phyloP scores from a whole-genome alignment of 805 yeast species.

The Jamesozyma gamospora region DNA sequence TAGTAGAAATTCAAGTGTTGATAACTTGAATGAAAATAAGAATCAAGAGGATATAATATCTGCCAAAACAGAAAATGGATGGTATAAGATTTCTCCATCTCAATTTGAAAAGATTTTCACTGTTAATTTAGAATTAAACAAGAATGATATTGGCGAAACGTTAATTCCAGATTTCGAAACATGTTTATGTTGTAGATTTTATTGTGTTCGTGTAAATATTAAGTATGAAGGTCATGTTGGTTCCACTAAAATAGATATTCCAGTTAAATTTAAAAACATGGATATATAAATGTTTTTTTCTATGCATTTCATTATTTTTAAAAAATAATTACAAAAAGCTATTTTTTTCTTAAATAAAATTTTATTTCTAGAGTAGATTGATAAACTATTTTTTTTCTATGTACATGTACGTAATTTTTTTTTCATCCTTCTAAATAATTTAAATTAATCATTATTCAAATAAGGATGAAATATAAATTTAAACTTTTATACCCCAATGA shows the following conservation, averaged over 20 bases:
- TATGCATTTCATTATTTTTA: not conserved
- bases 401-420: too few relatives aligned
- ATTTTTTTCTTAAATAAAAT: too few relatives aligned
- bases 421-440: too few relatives aligned
- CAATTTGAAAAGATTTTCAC: conserved; percentile 27
- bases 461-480: too few relatives aligned
- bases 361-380: too few relatives aligned
- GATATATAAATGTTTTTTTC: too few relatives aligned
- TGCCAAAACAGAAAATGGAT: conserved; percentile 1
- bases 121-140: conserved; percentile 34
- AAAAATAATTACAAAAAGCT: too few relatives aligned
- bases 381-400: too few relatives aligned
- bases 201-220: conserved; percentile 41
- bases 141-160: conserved; percentile 36
- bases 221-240: conserved; percentile 33
- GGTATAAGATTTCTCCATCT: conserved; percentile 24
- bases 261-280: conserved; percentile 30
- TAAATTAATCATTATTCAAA: too few relatives aligned
- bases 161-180: conserved; percentile 54
- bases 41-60: not conserved
- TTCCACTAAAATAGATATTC: conserved; percentile 27
- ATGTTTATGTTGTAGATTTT: conserved; percentile 51
- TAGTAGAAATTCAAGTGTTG: not conserved
- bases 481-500: conserved; percentile 87
- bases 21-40: not conserved